phyloP scores from a whole-genome alignment of 2,329 filamentous ascomycete genomes.

The Exophiala mesophila region DNA sequence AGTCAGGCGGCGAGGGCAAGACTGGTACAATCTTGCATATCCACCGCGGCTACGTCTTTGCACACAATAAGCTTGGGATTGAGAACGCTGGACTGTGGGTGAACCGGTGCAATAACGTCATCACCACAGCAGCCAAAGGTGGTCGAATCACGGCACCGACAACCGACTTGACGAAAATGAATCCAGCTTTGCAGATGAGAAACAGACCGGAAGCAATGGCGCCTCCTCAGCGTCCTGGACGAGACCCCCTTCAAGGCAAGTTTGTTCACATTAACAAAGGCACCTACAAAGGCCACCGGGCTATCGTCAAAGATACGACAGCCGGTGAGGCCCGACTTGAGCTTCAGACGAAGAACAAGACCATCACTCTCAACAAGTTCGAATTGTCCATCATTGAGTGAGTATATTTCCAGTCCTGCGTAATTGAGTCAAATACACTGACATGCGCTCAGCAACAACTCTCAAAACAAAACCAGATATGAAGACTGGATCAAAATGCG shows the following conservation, averaged over 20 bases:
- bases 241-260: conserved; percentile 82
- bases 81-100: conserved; percentile 92
- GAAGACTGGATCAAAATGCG: conserved; percentile 22
- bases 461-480: conserved; percentile 23
- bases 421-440: conserved; percentile 16
- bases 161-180: conserved; percentile 84
- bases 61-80: conserved; percentile 70
- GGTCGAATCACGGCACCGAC: conserved; percentile 64
- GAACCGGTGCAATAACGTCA: conserved; percentile 75
- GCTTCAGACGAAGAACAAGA: conserved; percentile 90
- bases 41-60: conserved; percentile 84
- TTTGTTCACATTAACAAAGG: conserved; percentile 85
- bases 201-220: conserved; percentile 47
- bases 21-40: conserved; percentile 90
- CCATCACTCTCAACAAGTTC: conserved; percentile 76
- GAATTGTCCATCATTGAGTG: conserved; percentile 82
- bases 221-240: conserved; percentile 67
- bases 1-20: conserved; percentile 77
- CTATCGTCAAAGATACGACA: conserved; percentile 92
- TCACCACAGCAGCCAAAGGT: conserved; percentile 90
- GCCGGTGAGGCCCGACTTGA: conserved; percentile 83
- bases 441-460: conserved; percentile 21
- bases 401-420: conserved; percentile 25
- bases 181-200: conserved; percentile 62
- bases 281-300: conserved; percentile 84